Evolutionary conservation across 1,284 basidiomycete genomes (phyloP).

Genomic region (Fistulinella cinereoalba): DNA sequence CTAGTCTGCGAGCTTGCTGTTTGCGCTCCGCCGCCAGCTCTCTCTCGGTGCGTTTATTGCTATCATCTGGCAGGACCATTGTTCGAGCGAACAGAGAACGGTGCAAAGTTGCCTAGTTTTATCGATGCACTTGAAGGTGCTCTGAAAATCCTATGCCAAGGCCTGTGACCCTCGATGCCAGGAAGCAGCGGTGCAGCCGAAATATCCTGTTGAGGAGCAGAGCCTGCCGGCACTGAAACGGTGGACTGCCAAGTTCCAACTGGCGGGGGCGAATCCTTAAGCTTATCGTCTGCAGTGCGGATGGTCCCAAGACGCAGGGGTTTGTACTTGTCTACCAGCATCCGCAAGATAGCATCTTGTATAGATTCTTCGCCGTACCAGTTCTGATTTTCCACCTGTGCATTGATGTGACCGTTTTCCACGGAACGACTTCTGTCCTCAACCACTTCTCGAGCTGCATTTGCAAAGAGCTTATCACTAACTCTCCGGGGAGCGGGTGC

Average conservation of each 20-base stretch:
- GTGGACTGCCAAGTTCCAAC: constrained; percentile 22
- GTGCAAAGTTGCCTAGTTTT: constrained; percentile 47
- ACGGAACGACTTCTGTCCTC: too few species aligned
- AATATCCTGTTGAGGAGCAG: constrained; percentile 2
- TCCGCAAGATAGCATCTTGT: constrained; percentile 73
- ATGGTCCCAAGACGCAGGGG: constrained; percentile 66
- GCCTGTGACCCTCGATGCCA: constrained; percentile 53
- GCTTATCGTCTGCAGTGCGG: constrained; percentile 69
- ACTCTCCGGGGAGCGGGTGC: too few species aligned
- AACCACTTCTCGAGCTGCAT: constrained; percentile 59
- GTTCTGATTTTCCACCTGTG: constrained; percentile 44
- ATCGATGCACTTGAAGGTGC: constrained; percentile 57
- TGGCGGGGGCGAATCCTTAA: constrained; percentile 51
- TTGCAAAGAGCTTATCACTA: constrained; percentile 52
- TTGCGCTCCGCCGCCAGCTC: constrained; percentile 53
- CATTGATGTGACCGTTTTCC: too few species aligned
- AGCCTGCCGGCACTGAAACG: not conserved
- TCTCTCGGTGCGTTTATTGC: constrained; percentile 54
- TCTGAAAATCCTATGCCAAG: constrained; percentile 70
- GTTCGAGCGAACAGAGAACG: constrained; percentile 20
- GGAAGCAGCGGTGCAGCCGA: constrained; percentile 50
- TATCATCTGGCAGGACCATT: constrained; percentile 33
- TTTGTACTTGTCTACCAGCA: constrained; percentile 86
- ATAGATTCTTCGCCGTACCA: constrained; percentile 79
- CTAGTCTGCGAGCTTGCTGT: constrained; percentile 56